Percentiles rank a stretch among this genome's conserved stretches.
Evolutionary conservation across 2,329 filamentous ascomycete species (phyloP).

Genomic region (Diatrype stigma): DNA sequence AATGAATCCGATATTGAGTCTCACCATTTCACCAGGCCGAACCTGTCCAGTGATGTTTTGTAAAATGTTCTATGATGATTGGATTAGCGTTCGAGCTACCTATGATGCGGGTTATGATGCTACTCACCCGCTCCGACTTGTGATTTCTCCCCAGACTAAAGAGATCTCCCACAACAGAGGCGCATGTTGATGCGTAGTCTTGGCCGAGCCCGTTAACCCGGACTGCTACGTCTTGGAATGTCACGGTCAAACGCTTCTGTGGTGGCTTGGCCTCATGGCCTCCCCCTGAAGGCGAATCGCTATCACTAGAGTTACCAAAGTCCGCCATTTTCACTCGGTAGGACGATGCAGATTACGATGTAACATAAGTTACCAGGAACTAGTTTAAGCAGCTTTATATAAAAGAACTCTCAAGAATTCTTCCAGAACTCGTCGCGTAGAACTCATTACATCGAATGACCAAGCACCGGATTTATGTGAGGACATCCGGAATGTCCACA

Average conservation of each 20-base stretch:
- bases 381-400: no score
- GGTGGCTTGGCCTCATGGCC: conserved; percentile 1
- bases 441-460: no score
- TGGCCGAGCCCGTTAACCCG: conserved; percentile 31
- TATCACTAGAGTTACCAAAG: no score
- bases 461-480: no score
- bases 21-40: conserved; percentile 38
- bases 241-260: conserved; percentile 30
- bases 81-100: neutral
- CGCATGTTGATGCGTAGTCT: conserved; percentile 29
- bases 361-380: no score
- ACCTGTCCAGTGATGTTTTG: conserved; percentile 35
- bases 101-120: neutral
- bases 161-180: conserved; percentile 27
- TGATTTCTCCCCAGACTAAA: conserved; percentile 14
- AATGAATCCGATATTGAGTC: no score
- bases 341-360: no score
- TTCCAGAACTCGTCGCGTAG: no score
- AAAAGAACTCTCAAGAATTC: no score
- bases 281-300: no score
- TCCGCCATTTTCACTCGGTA: no score
- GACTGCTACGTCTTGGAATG: conserved; percentile 30
- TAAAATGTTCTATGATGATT: conserved; percentile 30
- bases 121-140: conserved; percentile 25
- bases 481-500: no score